Base-by-base conservation (phyloP, 2,329 filamentous ascomycete genomes). In the Cordyceps farinosa region DNA sequence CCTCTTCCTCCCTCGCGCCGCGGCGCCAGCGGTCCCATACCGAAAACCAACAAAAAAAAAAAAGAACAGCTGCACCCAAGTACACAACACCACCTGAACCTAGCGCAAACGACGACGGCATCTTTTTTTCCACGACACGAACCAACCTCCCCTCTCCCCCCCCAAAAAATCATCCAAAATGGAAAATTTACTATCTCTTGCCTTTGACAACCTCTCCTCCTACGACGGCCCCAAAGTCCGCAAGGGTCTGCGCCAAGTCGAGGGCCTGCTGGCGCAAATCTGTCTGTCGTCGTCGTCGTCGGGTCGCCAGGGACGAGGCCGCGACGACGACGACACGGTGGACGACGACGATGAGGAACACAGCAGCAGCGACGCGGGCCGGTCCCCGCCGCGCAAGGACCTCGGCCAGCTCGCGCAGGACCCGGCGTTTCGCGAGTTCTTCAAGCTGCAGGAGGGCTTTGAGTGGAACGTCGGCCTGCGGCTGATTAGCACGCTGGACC, bases 401-500 rank as follows among this genome's bases (percentile, higher is more conserved):
- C 82, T 97, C 56, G 79, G 80, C 29, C 88, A 92, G 63, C 79
- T 97, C 66, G 84, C 85, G 57, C 85, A 88, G 67, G 95, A 98
- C 75, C 91, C 90, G 27, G 94, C 93, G 27, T 98, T 97, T 74
- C 83, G 91, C 68, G 92, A 97, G 76, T 98, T 98, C 80, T 97
- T 97, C 81, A 92, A 96, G 75, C 76, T 98, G 68, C 95, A 99
- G 76, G 93, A 98, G 73, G 91, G 93, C 3, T 99, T 99, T 73
- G 92, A 98, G 79, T 98, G 92, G 90, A 99, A 99, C 78, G 91
- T 98, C 62, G 89, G 92, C 15, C 87, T 92, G 77, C 88, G 92
- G 65, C 83, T 98, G 65, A 88, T 97, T 66, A 87, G 88, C 60
- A 96, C 91, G 63, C 85, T 98, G 50, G 92, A 97, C 75, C 85